Conservation (phyloP, 139 green algal genomes). For the Chlorella sorokiniana region DNA sequence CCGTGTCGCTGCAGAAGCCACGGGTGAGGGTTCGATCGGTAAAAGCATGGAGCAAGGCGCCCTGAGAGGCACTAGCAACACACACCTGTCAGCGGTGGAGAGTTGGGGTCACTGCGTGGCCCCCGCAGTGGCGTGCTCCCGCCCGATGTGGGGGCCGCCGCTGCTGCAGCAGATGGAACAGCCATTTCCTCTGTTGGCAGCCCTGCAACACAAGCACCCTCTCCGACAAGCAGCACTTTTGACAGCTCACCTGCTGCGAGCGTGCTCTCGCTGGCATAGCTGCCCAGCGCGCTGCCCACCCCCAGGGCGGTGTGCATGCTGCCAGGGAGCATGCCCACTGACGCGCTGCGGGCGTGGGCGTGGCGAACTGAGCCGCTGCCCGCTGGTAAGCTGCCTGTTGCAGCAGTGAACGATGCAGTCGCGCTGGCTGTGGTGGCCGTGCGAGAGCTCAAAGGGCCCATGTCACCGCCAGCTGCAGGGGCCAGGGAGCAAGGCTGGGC, state of each 20-base stretch:
- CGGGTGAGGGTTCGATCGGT: background rate
- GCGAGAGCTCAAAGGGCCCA: constrained; percentile 12
- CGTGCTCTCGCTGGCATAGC: background rate
- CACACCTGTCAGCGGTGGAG: constrained; percentile 17
- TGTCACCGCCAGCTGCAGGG: background rate
- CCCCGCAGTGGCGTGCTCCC: background rate
- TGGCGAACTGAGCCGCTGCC: background rate
- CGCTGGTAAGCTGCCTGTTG: background rate
- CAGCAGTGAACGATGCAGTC: constrained; percentile 1
- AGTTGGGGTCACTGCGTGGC: constrained; percentile 3
- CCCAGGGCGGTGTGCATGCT: background rate
- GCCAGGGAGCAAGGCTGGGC: background rate
- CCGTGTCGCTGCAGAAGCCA: constrained; percentile 3
- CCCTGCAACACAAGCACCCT: background rate
- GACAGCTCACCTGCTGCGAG: constrained; percentile 10
- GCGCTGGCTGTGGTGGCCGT: constrained; percentile 20
- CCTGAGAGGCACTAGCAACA: background rate
- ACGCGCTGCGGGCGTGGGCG: background rate
- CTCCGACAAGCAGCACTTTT: no score
- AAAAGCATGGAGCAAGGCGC: background rate
- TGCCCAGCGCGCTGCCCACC: background rate
- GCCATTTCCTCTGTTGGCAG: no score
- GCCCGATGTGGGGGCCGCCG: background rate
- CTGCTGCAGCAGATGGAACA: background rate
- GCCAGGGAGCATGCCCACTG: background rate